Evolutionary conservation across 768 basidiomycete genomes (phyloP).

Genomic region (Arthromyces matolae): DNA sequence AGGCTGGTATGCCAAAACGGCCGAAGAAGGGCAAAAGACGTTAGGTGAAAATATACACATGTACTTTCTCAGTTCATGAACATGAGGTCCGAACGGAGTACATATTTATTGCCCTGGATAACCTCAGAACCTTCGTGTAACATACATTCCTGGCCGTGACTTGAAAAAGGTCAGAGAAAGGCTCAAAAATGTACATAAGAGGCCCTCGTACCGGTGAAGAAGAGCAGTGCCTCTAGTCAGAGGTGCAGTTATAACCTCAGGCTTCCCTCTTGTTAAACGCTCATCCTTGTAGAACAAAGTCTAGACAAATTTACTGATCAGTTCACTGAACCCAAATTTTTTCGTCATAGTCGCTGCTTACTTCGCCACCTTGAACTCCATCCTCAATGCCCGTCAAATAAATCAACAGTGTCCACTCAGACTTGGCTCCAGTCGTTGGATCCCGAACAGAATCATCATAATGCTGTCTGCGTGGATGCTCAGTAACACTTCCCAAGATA

Average conservation of each 20-base stretch:
- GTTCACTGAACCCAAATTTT: not conserved
- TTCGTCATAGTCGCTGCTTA: slow-evolving; percentile 18
- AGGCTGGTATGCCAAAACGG: slow-evolving; percentile 79
- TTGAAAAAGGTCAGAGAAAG: slow-evolving; percentile 35
- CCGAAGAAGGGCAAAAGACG: slow-evolving; percentile 50
- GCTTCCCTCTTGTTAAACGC: slow-evolving; percentile 45
- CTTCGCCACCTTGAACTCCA: slow-evolving; percentile 70
- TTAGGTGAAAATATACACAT: slow-evolving; percentile 26
- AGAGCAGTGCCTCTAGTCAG: slow-evolving; percentile 61
- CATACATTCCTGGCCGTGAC: slow-evolving; percentile 71
- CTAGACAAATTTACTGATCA: slow-evolving; percentile 27
- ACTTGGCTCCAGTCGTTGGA: slow-evolving; percentile 52
- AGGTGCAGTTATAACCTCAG: slow-evolving; percentile 48
- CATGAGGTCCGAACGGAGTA: slow-evolving; percentile 71
- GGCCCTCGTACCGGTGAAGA: slow-evolving; percentile 51
- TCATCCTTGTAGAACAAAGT: slow-evolving; percentile 68
- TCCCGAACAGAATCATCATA: slow-evolving; percentile 73
- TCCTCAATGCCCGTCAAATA: slow-evolving; percentile 72
- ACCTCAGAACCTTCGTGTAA: slow-evolving; percentile 70
- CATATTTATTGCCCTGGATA: slow-evolving; percentile 60
- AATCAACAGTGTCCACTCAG: slow-evolving; percentile 76
- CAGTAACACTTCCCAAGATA: not conserved
- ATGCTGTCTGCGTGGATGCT: slow-evolving; percentile 41
- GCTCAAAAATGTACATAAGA: not conserved
- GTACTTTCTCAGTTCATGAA: slow-evolving; percentile 34